Evolutionary conservation across 345 rosid species (phyloP).

Genomic region (Dovyalis caffra): DNA sequence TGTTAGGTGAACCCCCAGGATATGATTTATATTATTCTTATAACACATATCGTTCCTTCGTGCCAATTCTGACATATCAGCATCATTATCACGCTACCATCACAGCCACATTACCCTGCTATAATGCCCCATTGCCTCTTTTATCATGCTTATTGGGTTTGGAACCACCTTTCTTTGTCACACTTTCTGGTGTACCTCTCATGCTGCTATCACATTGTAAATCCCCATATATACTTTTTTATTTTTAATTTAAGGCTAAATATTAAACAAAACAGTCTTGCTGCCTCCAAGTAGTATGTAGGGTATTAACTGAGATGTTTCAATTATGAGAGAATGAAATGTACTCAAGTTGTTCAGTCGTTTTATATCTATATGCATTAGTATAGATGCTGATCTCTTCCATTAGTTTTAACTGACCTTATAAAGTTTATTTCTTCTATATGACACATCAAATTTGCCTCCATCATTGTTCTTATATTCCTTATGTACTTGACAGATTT

Average conservation of each 20-base stretch:
- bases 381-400: background rate
- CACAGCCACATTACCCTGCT: background rate
- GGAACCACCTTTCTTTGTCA: background rate
- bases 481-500: background rate
- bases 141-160: background rate
- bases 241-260: too few relatives aligned
- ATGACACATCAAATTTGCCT: background rate
- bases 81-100: background rate
- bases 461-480: background rate
- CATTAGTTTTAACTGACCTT: background rate
- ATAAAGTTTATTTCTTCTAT: background rate
- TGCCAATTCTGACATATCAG: background rate
- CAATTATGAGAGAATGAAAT: too few relatives aligned
- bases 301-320: too few relatives aligned
- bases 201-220: too few relatives aligned
- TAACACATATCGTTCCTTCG: background rate
- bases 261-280: too few relatives aligned
- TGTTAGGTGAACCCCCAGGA: too few relatives aligned
- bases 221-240: too few relatives aligned
- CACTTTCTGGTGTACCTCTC: background rate
- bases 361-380: too few relatives aligned
- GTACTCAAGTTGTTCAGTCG: too few relatives aligned
- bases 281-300: too few relatives aligned
- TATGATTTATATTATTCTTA: too few relatives aligned
- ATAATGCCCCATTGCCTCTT: background rate